Base-by-base conservation (phyloP, 2,329 filamentous ascomycete genomes). In the Daldinia eschscholtzii region DNA sequence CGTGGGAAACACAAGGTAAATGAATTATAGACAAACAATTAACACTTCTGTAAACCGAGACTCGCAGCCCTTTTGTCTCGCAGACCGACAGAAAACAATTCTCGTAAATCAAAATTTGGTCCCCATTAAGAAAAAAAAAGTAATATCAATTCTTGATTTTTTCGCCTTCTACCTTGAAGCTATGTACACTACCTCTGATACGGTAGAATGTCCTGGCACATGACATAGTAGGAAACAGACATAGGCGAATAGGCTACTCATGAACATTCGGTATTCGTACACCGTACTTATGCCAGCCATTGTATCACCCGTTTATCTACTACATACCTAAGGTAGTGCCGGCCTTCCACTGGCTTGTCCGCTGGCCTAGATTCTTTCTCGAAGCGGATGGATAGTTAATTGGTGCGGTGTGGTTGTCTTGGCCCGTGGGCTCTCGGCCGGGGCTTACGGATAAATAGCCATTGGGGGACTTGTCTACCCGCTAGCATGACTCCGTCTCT, bases 321-420 rank as follows among this genome's bases (percentile, higher is more conserved):
- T 61, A 35, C 10, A 35, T 35, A 35, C 7, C 7, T 35, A 35
- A 35, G 7, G 33, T 9, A 60, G 61, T 59, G 48, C 48, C 41
- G 55, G 56, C 13, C 50, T 57, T 44, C 61, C 41, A 52, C 57
- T 62, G 64, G 33, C 33, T 35, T 35, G 6, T 9, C 33, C 33
- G 33, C 33, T 35, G 33, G 64, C 57, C 66, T 67, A 64, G 61
- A 66, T 52, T 61, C 42, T 60, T 64, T 46, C 64, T 26, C 44
- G 20, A 68, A 63, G 68, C 70, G 61, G 33, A 65, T 28, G 59
- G 62, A 41, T 61, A 44, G 60, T 57, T 65, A 57, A 61, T 57
- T 48, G 59, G 60, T 33, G 55, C 53, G 35, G 39, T 50, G 64
- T 55, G 23, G 33, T 50, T 37, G 52, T 41, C 61, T 42, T 53